These are phyloP conservation scores for Naganishia vaughanmartiniae DNA, from an alignment of 768 basidiomycete species.

Conservation along the genomic window DNA sequence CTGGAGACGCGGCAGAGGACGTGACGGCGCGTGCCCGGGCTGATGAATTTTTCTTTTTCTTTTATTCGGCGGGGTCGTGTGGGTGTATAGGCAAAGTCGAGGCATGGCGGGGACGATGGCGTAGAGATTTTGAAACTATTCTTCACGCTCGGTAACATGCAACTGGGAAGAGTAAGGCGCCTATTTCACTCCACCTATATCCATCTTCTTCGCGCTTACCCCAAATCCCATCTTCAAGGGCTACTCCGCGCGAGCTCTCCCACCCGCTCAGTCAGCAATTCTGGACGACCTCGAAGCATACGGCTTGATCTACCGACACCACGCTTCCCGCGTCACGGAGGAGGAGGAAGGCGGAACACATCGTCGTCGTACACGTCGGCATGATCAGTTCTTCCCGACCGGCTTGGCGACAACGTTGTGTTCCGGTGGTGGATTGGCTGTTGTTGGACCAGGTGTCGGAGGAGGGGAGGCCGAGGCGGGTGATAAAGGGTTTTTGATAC, in stretches of 20 bases:
- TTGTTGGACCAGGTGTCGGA: slow-evolving; percentile 55
- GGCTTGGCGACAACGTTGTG: slow-evolving; percentile 91
- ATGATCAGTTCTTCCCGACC: slow-evolving; percentile 85
- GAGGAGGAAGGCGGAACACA: too few species aligned
- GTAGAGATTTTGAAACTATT: slow-evolving; percentile 90
- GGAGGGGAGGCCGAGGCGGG: slow-evolving; percentile 43
- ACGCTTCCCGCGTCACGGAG: too few species aligned
- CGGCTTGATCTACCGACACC: slow-evolving; percentile 70
- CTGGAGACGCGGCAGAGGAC: too few species aligned
- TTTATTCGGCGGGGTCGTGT: neutral
- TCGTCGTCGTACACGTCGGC: slow-evolving; percentile 12
- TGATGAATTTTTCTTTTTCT: neutral
- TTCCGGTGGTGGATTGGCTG: slow-evolving; percentile 57
- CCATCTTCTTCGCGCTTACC: neutral
- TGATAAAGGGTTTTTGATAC: slow-evolving; percentile 79
- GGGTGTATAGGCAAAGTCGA: slow-evolving; percentile 32
- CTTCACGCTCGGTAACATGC: slow-evolving; percentile 96
- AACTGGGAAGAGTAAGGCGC: slow-evolving; percentile 72
- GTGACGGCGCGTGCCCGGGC: too few species aligned
- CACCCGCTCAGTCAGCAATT: slow-evolving; percentile 77
- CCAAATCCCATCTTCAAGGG: slow-evolving; percentile 70
- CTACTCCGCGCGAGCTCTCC: slow-evolving; percentile 79
- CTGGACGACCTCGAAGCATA: slow-evolving; percentile 90
- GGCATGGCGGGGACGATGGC: slow-evolving; percentile 86
- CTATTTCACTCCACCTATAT: neutral